phyloP scores from a whole-genome alignment of 1,284 basidiomycete genomes.

The Polyporus tsugae region DNA sequence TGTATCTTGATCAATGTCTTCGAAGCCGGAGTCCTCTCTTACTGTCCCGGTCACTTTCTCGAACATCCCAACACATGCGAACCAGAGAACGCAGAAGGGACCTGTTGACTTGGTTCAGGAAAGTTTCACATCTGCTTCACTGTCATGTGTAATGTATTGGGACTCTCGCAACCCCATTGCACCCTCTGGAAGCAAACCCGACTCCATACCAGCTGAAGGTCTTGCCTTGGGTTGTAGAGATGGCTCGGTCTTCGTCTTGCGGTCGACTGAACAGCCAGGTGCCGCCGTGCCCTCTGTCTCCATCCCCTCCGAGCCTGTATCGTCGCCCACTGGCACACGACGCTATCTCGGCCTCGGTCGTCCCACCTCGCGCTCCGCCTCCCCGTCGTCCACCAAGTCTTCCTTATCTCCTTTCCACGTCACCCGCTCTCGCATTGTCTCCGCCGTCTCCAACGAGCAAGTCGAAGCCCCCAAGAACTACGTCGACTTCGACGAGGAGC shows the following conservation, averaged over 20 bases:
- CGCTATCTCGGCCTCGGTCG: slow-evolving; percentile 38
- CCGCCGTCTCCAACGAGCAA: slow-evolving; percentile 70
- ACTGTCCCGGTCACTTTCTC: slow-evolving; percentile 20
- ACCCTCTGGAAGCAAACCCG: neutral
- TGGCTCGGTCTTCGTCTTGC: slow-evolving; percentile 46
- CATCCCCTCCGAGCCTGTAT: slow-evolving; percentile 10
- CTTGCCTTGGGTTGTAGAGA: slow-evolving; percentile 45
- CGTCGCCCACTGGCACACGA: slow-evolving; percentile 39
- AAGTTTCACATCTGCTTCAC: slow-evolving; percentile 24
- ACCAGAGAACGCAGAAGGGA: neutral
- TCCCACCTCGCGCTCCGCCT: slow-evolving; percentile 43
- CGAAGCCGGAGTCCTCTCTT: slow-evolving; percentile 18
- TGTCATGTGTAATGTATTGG: slow-evolving; percentile 33
- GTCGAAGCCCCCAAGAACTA: slow-evolving; percentile 78
- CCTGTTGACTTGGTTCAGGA: slow-evolving; percentile 21
- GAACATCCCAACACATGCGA: neutral
- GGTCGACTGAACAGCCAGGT: slow-evolving; percentile 9
- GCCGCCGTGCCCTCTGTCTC: slow-evolving; percentile 1
- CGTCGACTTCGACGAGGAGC: slow-evolving; percentile 82
- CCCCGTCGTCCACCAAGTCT: slow-evolving; percentile 42
- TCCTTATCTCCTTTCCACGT: slow-evolving; percentile 44
- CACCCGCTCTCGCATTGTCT: slow-evolving; percentile 64
- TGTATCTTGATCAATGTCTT: slow-evolving; percentile 12
- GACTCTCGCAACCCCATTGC: slow-evolving; percentile 1
- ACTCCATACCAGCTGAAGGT: slow-evolving; percentile 19